Base-by-base conservation (phyloP, 495 filamentous ascomycete species). In the Penicillium bovifimosum region DNA sequence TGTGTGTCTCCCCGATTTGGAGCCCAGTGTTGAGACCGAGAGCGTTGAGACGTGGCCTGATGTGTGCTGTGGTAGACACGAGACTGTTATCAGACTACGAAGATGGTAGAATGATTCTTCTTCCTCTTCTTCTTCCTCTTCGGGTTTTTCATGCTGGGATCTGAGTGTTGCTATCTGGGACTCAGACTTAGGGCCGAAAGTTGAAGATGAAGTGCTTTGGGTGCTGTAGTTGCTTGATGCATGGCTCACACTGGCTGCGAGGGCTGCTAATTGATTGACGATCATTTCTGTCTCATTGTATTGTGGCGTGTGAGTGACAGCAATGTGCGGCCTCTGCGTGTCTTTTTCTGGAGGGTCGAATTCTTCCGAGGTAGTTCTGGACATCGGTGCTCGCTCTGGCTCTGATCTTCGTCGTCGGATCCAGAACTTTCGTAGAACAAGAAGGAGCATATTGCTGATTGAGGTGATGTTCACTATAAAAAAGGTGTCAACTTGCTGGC, bases 91-190 rank as follows among this genome's bases (percentile, higher is more conserved):
- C 39, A 63, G 42, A 35, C 60, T 64, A 24, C 47, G 41, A 36
- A 66, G 53, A 29, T 66, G 61, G 34, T 60, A 44, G 54, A 67
- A 64, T 11, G 53, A 58, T 41, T 67, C 58, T 41, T 59, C 63
- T 42, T 58, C 50, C 9, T 28, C 48, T 14, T 47, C 31, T n/a
- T 53, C 41, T 13, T 55, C 31, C 11, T 53, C 41, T 13, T 55
- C 28, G 31, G 36, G 41, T 29, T 43, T n/a, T n/a, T 42, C 24
- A 3, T 6, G 26, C n/a, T n/a, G 9, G 5, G 9, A 9, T 0
- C 5, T 6, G n/a, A 5, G n/a, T 8, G 14, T 9, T 31, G 13
- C 13, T 43, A 27, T 6, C n/a, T 16, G 41, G 3, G 27, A 14
- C 13, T 52, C 44, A 1, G 9, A 8, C 44, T 48, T 36, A 9